These are phyloP conservation scores for Phytophthora sojae DNA, from an alignment of 352 stramenopile species.

Conservation along the genomic window DNA sequence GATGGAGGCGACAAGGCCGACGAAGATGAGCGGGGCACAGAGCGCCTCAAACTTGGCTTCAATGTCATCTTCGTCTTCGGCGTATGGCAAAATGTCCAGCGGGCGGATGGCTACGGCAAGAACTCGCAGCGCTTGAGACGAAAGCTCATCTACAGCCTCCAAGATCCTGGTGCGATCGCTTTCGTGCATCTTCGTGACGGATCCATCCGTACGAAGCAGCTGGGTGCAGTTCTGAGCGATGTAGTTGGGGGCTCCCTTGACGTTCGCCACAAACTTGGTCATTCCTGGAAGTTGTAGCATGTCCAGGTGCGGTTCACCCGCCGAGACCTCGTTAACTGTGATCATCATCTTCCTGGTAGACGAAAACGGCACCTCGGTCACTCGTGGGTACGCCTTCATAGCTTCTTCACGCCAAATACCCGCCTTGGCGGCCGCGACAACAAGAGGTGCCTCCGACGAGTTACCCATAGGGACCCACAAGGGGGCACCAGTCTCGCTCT, in stretches of 20 bases:
- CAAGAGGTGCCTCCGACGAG: conserved; percentile 72
- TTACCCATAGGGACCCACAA: conserved; percentile 73
- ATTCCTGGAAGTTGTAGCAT: conserved; percentile 48
- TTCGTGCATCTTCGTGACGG: conserved; percentile 45
- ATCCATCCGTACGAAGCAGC: conserved; percentile 54
- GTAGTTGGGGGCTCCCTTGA: conserved; percentile 78
- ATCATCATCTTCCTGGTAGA: conserved; percentile 96
- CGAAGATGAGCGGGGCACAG: conserved; percentile 88
- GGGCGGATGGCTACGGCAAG: conserved; percentile 91
- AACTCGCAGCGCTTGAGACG: conserved; percentile 81
- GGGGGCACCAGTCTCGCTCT: conserved; percentile 43
- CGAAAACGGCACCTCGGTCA: conserved; percentile 93
- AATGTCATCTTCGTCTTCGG: conserved; percentile 57
- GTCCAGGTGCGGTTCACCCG: conserved; percentile 42
- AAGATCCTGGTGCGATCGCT: conserved; percentile 48
- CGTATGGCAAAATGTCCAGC: conserved; percentile 51
- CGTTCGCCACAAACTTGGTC: conserved; percentile 58
- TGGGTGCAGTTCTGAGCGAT: conserved; percentile 68
- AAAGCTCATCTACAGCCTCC: conserved; percentile 64
- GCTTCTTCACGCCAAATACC: conserved; percentile 60
- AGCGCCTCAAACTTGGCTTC: conserved; percentile 66
- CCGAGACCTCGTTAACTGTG: conserved; percentile 62
- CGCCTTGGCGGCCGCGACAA: conserved; percentile 71
- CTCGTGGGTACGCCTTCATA: conserved; percentile 63
- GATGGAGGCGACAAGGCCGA: conserved; percentile 94